Evolutionary conservation across 495 filamentous ascomycete species (phyloP), one percentile per base, ranked within the genome.

Genomic region (Chaetomium fimeti): DNA sequence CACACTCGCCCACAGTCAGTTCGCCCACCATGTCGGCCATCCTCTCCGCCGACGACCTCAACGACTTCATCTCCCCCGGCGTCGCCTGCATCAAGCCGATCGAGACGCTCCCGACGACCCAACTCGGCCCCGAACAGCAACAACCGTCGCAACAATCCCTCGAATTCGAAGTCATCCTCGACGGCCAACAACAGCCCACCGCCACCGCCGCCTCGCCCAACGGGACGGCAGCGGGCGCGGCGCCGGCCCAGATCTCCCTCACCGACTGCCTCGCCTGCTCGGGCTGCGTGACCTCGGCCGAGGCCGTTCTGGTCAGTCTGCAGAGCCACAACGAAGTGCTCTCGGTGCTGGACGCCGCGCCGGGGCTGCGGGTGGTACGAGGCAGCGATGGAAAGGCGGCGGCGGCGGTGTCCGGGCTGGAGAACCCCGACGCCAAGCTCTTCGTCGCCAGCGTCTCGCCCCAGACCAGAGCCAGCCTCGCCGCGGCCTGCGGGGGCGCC

Each of bases 21-120:
- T 16, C 27, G 29, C 63, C 45, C 72, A 82, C 73, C 62, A 98
- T 98, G 93, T 93, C 89, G 66, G 94, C 94, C 29, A 98, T 98
- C 66, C 88, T 98, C 63, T 97, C 93, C 57, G 91, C 89, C 65
- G 93, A 98, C 78, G 92, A 96, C 75, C 82, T 98, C 65, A 98
- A 98, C 80, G 94, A 98, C 81, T 98, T 98, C 79, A 98, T 98
- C 72, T 92, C 89, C 36, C 94, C 94, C 8, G 94, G 94, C 42
- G 91, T 98, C 64, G 94, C 94, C 42, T 98, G 94, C 77, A 97
- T 98, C 76, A 98, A 98, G 72, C 94, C 94, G 22, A 85, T 98
- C 67, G 94, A 98, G 74, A 91, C 91, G 1, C 83, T 98, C 15
- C 93, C 92, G 0, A 67, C 75, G 43, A 65, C 76, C 2, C 66